Evolutionary conservation across 345 rosid genomes (phyloP).

Genomic region (Aegle marmelos): DNA sequence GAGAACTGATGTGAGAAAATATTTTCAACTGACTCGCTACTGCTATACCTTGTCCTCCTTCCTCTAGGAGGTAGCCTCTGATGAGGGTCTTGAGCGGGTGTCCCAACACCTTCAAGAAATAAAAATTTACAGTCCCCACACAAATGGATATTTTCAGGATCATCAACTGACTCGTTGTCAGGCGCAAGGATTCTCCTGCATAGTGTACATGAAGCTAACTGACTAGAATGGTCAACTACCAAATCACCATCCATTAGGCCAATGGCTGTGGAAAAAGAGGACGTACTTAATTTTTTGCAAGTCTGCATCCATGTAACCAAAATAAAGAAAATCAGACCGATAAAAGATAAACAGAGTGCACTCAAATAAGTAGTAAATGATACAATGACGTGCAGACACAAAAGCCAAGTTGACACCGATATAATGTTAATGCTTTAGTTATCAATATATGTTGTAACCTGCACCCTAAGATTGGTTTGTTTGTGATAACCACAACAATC

Average conservation of each 20-base stretch:
- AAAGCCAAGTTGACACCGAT: background rate
- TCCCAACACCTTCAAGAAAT: slow-evolving; percentile 63
- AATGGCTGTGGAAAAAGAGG: slow-evolving; percentile 5
- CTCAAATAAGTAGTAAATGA: background rate
- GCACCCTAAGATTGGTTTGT: background rate
- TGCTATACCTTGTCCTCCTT: slow-evolving; percentile 53
- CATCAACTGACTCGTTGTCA: slow-evolving; percentile 37
- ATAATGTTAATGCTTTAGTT: background rate
- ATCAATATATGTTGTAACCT: background rate
- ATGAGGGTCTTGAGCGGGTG: slow-evolving; percentile 38
- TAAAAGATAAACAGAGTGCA: background rate
- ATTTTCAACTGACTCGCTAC: slow-evolving; percentile 63
- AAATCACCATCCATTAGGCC: slow-evolving; percentile 20
- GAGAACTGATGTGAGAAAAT: slow-evolving; percentile 55
- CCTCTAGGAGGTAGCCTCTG: slow-evolving; percentile 34
- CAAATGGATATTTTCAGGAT: slow-evolving; percentile 39
- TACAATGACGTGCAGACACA: background rate
- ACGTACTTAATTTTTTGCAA: slow-evolving; percentile 20
- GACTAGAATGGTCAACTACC: slow-evolving; percentile 25
- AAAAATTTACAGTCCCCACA: slow-evolving; percentile 85
- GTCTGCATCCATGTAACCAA: slow-evolving; percentile 41
- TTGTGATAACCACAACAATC: background rate
- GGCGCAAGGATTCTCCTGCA: slow-evolving; percentile 52
- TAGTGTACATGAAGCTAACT: slow-evolving; percentile 45
- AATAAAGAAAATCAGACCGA: slow-evolving; percentile 16